These are phyloP conservation scores for Russula lepida DNA, from an alignment of 768 basidiomycete species.

Conservation along the genomic window DNA sequence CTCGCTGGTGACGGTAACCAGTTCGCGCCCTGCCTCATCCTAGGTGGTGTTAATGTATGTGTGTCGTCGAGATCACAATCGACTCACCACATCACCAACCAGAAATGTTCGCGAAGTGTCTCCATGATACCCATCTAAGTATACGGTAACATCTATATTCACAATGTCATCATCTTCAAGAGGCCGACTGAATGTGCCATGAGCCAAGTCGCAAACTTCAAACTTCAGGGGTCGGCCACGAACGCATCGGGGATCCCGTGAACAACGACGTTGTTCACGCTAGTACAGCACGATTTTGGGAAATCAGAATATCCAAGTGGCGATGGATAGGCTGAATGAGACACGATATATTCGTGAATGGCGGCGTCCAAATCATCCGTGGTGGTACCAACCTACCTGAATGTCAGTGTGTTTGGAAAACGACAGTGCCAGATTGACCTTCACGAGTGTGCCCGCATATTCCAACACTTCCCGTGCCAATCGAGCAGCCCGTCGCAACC, in stretches of 20 bases:
- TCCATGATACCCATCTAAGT: slow-evolving; percentile 77
- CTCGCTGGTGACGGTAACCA: slow-evolving; percentile 52
- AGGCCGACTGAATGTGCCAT: slow-evolving; percentile 47
- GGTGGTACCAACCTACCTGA: slow-evolving; percentile 52
- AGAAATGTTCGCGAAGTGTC: slow-evolving; percentile 83
- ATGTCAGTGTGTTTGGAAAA: not conserved
- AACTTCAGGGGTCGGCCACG: slow-evolving; percentile 22
- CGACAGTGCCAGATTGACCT: slow-evolving; percentile 6
- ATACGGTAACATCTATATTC: slow-evolving; percentile 84
- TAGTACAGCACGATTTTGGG: slow-evolving; percentile 76
- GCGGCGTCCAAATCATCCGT: slow-evolving; percentile 66
- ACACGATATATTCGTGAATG: slow-evolving; percentile 64
- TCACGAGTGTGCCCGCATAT: slow-evolving; percentile 18
- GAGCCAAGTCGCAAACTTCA: not conserved
- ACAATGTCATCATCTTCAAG: slow-evolving; percentile 79
- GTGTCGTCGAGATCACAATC: not conserved
- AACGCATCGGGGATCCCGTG: slow-evolving; percentile 93
- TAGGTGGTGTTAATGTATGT: slow-evolving; percentile 24
- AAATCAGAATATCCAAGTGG: slow-evolving; percentile 70
- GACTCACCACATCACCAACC: slow-evolving; percentile 66
- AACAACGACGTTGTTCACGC: slow-evolving; percentile 78
- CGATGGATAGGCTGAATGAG: slow-evolving; percentile 74
- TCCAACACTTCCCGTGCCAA: slow-evolving; percentile 17
- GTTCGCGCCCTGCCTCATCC: slow-evolving; percentile 63
- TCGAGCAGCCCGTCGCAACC: slow-evolving; percentile 12